phyloP scores from a whole-genome alignment of 2,329 filamentous ascomycete species.

The Fusarium udum region DNA sequence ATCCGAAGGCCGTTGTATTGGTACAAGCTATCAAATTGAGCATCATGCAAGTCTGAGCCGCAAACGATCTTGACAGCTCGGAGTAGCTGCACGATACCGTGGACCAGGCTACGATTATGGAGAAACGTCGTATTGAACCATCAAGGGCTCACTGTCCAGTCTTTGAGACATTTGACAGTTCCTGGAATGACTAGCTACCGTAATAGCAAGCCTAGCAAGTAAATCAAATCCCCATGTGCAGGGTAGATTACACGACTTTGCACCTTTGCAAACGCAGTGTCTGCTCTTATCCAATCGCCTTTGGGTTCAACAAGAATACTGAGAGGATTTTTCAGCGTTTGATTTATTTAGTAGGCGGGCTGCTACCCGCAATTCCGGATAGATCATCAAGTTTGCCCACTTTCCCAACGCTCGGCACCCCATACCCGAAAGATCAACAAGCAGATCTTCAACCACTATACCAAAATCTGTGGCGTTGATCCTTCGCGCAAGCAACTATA shows the following conservation, averaged over 20 bases:
- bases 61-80: background rate
- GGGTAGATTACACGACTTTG: background rate
- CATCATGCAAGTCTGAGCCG: background rate
- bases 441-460: background rate
- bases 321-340: background rate
- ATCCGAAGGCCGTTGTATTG: too few relatives aligned
- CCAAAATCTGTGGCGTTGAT: background rate
- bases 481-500: background rate
- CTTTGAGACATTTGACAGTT: background rate
- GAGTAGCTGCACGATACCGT: background rate
- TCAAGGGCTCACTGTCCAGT: background rate
- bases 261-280: too few relatives aligned
- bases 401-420: background rate
- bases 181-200: background rate
- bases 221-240: background rate
- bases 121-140: background rate
- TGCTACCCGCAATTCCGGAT: background rate
- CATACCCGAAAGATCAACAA: background rate
- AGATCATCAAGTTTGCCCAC: too few relatives aligned
- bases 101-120: background rate
- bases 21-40: too few relatives aligned
- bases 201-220: background rate
- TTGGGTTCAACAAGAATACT: too few relatives aligned
- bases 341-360: background rate
- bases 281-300: too few relatives aligned